Percentiles rank a stretch among this genome's conserved stretches.
Evolutionary conservation across 2,329 filamentous ascomycete genomes (phyloP).

Genomic region (Cladosporium oxysporum): DNA sequence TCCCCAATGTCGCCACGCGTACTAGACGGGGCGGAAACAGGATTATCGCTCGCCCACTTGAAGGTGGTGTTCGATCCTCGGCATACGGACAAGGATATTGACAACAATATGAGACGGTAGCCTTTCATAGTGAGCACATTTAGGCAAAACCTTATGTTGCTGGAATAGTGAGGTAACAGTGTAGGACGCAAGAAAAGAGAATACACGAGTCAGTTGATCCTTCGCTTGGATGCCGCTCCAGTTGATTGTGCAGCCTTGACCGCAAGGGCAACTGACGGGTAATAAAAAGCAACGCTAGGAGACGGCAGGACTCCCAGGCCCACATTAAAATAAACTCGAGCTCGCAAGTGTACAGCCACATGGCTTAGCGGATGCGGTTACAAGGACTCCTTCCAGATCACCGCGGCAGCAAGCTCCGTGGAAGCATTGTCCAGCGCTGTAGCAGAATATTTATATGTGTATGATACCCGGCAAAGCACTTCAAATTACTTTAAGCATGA

Average conservation of each 20-base stretch:
- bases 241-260: neutral
- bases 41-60: neutral
- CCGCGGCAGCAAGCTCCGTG: neutral
- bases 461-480: neutral
- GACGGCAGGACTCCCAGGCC: neutral
- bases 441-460: neutral
- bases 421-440: neutral
- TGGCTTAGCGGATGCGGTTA: neutral
- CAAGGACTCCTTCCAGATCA: neutral
- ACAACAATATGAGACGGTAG: neutral
- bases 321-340: neutral
- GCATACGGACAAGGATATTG: neutral
- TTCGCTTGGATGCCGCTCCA: neutral
- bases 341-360: neutral
- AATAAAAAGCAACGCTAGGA: neutral
- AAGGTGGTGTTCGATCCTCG: neutral
- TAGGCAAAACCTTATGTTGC: neutral
- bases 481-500: neutral
- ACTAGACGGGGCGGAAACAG: neutral
- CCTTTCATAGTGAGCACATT: neutral
- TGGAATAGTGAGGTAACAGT: neutral
- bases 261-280: neutral
- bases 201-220: neutral
- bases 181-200: neutral
- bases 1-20: conserved; percentile 5